Base-by-base conservation (phyloP, 2,329 filamentous ascomycete genomes). In the Fusarium annulatum region DNA sequence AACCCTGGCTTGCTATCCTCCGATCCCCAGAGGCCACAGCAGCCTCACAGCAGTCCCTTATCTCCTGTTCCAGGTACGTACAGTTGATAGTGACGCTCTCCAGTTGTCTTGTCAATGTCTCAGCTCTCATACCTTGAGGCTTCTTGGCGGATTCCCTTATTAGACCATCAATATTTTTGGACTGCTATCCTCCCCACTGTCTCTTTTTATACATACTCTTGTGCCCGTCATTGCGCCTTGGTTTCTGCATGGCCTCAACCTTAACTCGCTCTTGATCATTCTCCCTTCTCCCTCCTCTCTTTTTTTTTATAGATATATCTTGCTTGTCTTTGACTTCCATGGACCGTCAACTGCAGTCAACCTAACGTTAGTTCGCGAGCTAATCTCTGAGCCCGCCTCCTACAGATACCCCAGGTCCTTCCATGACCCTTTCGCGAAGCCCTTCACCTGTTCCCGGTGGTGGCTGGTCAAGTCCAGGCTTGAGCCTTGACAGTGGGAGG, bases 391-490 rank as follows among this genome's bases (percentile, higher is more conserved):
- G 70, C 67, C 62, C 70, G 64, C 64, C 45, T 71, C 60, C 65
- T 67, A 46, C 63, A 88, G 87, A 88, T 79, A 91, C 87, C 58
- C 87, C 90, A 48, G 86, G 84, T 77, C 79, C 83, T 75, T 84
- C 85, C 78, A 97, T 97, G 95, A 93, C 93, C 76, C 85, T 96
- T 72, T 96, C 95, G 76, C 91, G 94, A 84, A 97, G 94, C 80
- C 94, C 95, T 57, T 97, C 94, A 63, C 96, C 95, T 71, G 89
- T 91, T 72, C 92, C 91, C 70, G 93, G 93, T 78, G 94, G 94
- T 80, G 95, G 95, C 77, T 98, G 96, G 95, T 91, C 94, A 64
- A 96, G 92, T 83, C 94, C 93, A 63, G 94, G 92, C 73, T 88
- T 94, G 80, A 92, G 90, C 79, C 91, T 93, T 69, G 91, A 90